Evolutionary conservation across 176 grass and related monocot genomes (phyloP).

Genomic region (Themeda triandra): DNA sequence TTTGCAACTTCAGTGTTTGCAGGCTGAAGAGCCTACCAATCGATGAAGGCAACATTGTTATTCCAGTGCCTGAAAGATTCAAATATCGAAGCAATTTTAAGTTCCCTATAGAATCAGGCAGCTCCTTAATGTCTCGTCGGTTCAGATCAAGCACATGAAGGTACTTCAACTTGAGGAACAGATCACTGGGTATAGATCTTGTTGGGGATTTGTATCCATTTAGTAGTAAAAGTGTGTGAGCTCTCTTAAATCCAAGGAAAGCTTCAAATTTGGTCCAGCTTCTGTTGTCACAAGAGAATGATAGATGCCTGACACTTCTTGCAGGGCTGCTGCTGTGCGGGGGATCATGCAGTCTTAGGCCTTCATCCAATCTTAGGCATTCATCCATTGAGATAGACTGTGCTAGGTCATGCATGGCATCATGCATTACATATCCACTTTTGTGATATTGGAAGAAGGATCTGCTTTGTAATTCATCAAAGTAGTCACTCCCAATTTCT

Average conservation of each 20-base stretch:
- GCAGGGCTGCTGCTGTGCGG: neutral
- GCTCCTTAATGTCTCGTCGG: constrained; percentile 47
- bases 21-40: constrained; percentile 56
- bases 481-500: constrained; percentile 59
- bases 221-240: constrained; percentile 56
- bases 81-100: constrained; percentile 76
- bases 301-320: constrained; percentile 49
- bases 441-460: constrained; percentile 74
- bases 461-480: constrained; percentile 68
- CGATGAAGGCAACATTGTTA: constrained; percentile 48
- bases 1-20: constrained; percentile 53
- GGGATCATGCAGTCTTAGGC: constrained; percentile 34
- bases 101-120: constrained; percentile 64
- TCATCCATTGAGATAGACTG: constrained; percentile 60
- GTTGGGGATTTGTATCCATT: constrained; percentile 59
- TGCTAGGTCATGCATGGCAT: constrained; percentile 77
- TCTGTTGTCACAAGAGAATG: constrained; percentile 65
- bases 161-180: constrained; percentile 53
- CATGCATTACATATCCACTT: constrained; percentile 74
- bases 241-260: constrained; percentile 55
- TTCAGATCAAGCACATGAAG: constrained; percentile 58
- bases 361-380: constrained; percentile 60
- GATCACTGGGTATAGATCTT: constrained; percentile 29
- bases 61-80: constrained; percentile 51
- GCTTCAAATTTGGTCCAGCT: constrained; percentile 30